Base-by-base conservation (phyloP, 768 basidiomycete genomes). In the Psilocybe subaeruginosa region DNA sequence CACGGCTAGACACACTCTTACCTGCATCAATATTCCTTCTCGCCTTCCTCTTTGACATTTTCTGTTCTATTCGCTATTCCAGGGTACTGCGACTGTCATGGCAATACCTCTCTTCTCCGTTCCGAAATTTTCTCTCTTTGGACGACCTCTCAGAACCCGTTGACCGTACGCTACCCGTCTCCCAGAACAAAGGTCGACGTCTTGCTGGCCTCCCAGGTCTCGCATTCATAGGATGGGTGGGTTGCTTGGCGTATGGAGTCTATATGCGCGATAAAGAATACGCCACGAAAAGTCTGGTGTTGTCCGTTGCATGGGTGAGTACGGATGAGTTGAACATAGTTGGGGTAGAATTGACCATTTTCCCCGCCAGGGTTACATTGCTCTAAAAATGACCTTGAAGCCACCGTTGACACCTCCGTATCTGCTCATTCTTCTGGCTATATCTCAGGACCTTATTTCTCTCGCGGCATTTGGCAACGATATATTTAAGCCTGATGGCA, bases 351-450 rank as follows among this genome's bases (percentile, higher is more conserved):
- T 35, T 35, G n/a, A 47, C 56, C 30, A 58, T 52, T 55, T 37
- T 48, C 54, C 19, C 58, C 35, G 23, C 19, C 59, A 87, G 86
- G 68, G 66, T 43, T 86, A 83, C 67, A 78, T 79, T 30, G 69
- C 77, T 30, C 63, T 82, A 54, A 71, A 75, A 54, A 65, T 78
- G 60, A 55, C 76, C 30, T 60, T 77, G 27, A 80, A 70, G 62
- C 79, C 82, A 2, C 80, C 80, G 1, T 64, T 66, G 57, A 86
- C 85, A 1, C 77, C 84, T 4, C 86, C 87, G n/a, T 86, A 83
- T 68, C 66, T 82, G 17, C 75, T 81, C 8, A 72, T 84, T 58
- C 57, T 65, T 6, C 72, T 68, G 46, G 57, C 66, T n/a, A 53
- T 74, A 30, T 65, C 73, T n/a, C 73, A 81, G 59, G 70, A 68